Percentiles rank a stretch among this genome's conserved stretches.
phyloP scores from a whole-genome alignment of 2,329 filamentous ascomycete species.

The Didymellaceae sp. region DNA sequence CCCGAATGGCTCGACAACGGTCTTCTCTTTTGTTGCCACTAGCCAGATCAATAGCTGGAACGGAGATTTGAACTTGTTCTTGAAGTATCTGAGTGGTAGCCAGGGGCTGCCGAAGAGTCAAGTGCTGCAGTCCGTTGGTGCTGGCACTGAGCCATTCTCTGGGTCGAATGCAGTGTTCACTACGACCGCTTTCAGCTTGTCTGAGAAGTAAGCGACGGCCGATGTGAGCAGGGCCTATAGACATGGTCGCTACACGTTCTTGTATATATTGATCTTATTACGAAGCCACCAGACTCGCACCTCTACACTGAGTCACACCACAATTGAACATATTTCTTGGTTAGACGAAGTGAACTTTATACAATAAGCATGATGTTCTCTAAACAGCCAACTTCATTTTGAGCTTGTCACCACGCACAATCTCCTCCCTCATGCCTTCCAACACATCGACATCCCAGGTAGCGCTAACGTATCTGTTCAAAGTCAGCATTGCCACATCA shows the following conservation, averaged over 20 bases:
- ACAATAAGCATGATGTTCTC: background rate
- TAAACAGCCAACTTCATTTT: constrained; percentile 27
- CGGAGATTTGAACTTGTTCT: constrained; percentile 65
- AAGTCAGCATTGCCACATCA: background rate
- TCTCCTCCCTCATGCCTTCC: constrained; percentile 27
- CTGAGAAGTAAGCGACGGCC: constrained; percentile 28
- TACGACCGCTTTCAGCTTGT: constrained; percentile 49
- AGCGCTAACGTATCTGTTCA: constrained; percentile 21
- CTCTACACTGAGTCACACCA: too few species aligned
- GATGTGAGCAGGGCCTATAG: background rate
- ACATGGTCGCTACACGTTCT: background rate
- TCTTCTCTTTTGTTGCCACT: constrained; percentile 65
- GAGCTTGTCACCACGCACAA: constrained; percentile 31
- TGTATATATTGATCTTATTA: constrained; percentile 1
- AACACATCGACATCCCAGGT: constrained; percentile 37
- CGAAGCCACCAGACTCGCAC: background rate
- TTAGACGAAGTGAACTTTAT: background rate
- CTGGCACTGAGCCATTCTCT: constrained; percentile 64
- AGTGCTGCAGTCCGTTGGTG: constrained; percentile 61
- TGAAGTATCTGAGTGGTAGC: constrained; percentile 60
- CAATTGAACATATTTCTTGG: too few species aligned
- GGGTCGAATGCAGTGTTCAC: constrained; percentile 57
- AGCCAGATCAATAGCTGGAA: constrained; percentile 59
- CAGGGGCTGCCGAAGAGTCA: constrained; percentile 58
- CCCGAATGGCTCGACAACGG: constrained; percentile 64